Evolutionary conservation across 495 filamentous ascomycete genomes (phyloP).

Genomic region (Aspergillus sclerotioniger): DNA sequence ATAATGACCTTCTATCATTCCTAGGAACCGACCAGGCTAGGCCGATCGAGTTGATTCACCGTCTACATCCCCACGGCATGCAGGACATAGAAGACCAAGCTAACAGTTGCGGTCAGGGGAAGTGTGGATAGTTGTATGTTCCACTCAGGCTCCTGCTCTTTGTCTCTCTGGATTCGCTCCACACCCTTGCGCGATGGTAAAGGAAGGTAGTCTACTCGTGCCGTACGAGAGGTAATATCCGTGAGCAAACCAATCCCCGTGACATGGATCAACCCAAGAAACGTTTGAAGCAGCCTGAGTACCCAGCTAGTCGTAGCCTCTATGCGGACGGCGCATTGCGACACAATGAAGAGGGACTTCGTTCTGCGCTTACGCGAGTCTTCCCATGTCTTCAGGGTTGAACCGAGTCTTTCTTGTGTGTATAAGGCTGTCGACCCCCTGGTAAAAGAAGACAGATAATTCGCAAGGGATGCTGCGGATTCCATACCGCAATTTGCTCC

Average conservation of each 20-base stretch:
- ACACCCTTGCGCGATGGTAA: neutral
- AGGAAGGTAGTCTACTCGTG: conserved; percentile 1
- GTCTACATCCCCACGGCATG: neutral
- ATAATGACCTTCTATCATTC: neutral
- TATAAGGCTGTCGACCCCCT: neutral
- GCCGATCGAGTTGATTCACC: neutral
- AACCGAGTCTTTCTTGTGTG: neutral
- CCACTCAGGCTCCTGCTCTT: neutral
- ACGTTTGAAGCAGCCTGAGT: neutral
- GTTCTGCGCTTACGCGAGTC: neutral
- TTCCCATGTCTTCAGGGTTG: neutral
- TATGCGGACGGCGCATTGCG: neutral
- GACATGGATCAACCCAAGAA: neutral
- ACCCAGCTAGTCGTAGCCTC: neutral
- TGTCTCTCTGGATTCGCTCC: too few species aligned
- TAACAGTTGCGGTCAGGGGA: neutral
- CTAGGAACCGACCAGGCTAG: too few species aligned
- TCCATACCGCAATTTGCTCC: conserved; percentile 1
- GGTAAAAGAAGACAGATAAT: neutral
- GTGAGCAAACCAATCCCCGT: neutral
- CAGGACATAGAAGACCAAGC: neutral
- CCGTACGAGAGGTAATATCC: neutral
- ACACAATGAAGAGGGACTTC: neutral
- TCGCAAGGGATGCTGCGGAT: neutral
- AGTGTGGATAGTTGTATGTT: neutral